These are phyloP conservation scores for Backusella morwellensis DNA, from an alignment of 192 early-diverging fungal species.

Conservation along the genomic window DNA sequence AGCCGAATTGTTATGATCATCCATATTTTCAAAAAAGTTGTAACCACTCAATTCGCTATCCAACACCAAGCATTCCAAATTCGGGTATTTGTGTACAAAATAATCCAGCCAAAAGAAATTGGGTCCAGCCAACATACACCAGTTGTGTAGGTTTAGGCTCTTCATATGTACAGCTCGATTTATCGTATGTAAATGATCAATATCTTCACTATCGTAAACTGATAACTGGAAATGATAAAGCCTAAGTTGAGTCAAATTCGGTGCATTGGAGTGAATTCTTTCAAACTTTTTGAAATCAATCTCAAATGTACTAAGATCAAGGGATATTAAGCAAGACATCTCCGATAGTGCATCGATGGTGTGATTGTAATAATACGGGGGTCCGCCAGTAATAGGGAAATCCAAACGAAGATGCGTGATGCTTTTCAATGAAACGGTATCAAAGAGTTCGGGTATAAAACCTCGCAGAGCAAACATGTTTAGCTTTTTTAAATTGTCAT, in stretches of 20 bases:
- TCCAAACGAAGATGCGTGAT: background rate
- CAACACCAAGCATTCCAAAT: background rate
- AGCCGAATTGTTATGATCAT: background rate
- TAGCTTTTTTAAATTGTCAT: background rate
- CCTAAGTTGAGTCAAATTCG: background rate
- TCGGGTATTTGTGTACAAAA: background rate
- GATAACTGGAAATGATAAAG: background rate
- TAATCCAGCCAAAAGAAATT: slow-evolving; percentile 3
- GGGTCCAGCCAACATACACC: background rate
- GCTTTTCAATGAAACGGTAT: background rate
- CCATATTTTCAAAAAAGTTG: background rate
- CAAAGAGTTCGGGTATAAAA: background rate
- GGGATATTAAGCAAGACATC: background rate
- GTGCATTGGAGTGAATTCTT: background rate
- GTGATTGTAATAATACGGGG: background rate
- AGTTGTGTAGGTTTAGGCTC: background rate
- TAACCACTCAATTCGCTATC: background rate
- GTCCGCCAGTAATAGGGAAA: background rate
- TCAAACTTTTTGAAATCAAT: background rate
- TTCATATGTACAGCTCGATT: background rate
- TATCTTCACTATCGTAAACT: background rate
- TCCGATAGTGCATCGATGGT: background rate
- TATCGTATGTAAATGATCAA: background rate
- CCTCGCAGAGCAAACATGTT: background rate
- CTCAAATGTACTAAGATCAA: background rate